Percentiles rank a stretch among this genome's conserved stretches.
These are phyloP conservation scores for Corallochytrium limacisporum DNA, from an alignment of 78 protist species.

Conservation along the genomic window DNA sequence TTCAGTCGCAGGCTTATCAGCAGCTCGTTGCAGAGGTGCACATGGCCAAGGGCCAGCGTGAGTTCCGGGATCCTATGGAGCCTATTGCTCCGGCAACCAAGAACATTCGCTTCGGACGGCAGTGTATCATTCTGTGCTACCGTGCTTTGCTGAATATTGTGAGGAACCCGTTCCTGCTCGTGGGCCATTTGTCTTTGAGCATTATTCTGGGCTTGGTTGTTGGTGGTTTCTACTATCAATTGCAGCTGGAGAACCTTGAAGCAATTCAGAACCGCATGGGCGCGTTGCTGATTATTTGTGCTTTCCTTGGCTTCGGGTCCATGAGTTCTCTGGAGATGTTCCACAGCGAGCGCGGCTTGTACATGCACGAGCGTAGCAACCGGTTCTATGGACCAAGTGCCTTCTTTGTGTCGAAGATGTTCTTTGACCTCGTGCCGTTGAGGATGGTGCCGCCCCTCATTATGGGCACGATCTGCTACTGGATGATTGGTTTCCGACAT, in stretches of 20 bases:
- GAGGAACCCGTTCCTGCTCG: slow-evolving; percentile 46
- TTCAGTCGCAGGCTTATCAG: too few species aligned
- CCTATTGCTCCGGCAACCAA: too few species aligned
- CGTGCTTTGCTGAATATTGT: slow-evolving; percentile 35
- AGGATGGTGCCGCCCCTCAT: slow-evolving; percentile 57
- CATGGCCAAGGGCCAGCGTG: too few species aligned
- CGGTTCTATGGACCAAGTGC: slow-evolving; percentile 41
- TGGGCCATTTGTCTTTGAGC: slow-evolving; percentile 14
- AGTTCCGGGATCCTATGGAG: too few species aligned
- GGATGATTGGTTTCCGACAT: slow-evolving; percentile 51
- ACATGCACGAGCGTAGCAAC: slow-evolving; percentile 44
- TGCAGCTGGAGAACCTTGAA: slow-evolving; percentile 30
- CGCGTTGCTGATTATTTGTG: slow-evolving; percentile 9
- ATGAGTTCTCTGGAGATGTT: slow-evolving; percentile 41
- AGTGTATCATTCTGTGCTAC: slow-evolving; percentile 30
- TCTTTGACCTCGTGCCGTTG: slow-evolving; percentile 57
- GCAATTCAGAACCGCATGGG: slow-evolving; percentile 26
- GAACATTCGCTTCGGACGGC: too few species aligned
- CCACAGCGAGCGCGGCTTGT: slow-evolving; percentile 12
- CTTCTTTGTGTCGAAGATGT: slow-evolving; percentile 45
- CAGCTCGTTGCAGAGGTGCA: too few species aligned
- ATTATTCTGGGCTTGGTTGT: slow-evolving; percentile 8
- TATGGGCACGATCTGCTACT: slow-evolving; percentile 50
- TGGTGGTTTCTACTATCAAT: slow-evolving; percentile 42
- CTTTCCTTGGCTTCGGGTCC: slow-evolving; percentile 38